These are phyloP conservation scores for Apiospora sp. DNA, from an alignment of 2,329 filamentous ascomycete species.

Conservation along the genomic window DNA sequence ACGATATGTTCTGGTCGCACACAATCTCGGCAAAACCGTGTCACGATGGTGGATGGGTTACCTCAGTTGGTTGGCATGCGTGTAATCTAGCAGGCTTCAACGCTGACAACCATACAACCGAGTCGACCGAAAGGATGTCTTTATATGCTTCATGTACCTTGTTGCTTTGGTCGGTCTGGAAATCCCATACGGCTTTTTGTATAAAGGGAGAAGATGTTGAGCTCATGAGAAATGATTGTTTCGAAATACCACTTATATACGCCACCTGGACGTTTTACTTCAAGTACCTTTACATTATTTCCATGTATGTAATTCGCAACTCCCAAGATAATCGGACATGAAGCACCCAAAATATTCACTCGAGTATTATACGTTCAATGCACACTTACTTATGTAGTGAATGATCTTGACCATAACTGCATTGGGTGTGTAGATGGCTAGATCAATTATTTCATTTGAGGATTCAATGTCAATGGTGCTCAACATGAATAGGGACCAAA, in stretches of 20 bases:
- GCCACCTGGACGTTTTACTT: no score
- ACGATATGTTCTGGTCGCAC: background rate
- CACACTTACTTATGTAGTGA: background rate
- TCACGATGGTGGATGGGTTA: background rate
- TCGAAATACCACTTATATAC: background rate
- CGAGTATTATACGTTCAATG: background rate
- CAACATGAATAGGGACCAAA: no score
- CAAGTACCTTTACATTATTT: background rate
- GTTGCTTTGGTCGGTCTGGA: background rate
- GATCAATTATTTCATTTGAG: background rate
- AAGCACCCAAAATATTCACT: background rate
- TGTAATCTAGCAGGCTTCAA: no score
- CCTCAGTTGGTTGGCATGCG: background rate
- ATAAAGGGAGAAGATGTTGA: background rate
- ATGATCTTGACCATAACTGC: no score
- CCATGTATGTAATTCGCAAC: background rate
- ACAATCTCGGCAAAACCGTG: background rate
- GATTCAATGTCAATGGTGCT: background rate
- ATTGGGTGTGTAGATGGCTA: background rate
- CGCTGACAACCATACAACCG: background rate
- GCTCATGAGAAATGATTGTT: background rate
- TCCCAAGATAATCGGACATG: background rate
- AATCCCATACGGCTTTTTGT: background rate
- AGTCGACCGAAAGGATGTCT: background rate
- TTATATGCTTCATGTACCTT: background rate